Base-by-base conservation (phyloP, 73 alveolate species). In the Symbiodinium natans region DNA sequence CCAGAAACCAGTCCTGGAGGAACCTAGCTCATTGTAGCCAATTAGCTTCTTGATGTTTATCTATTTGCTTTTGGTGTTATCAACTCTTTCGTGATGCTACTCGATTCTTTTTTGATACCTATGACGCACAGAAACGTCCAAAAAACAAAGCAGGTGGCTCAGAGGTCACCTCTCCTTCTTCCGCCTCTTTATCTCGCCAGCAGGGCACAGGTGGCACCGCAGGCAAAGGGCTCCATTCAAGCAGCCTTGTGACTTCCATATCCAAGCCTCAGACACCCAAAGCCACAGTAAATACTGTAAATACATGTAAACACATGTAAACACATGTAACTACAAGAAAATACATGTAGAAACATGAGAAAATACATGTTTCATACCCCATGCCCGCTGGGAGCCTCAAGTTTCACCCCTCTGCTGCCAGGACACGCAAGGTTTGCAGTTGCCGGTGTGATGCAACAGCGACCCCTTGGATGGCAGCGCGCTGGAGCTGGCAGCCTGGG, bases 221-320 rank as follows among this genome's bases (percentile, higher is more conserved):
- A 73, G 54, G 54, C 97, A 90, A 33, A 85, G 77, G 40, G 77
- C 97, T 63, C 97, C 97, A 80, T 90, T 90, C 77, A 90, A 42
- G 88, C 97, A 90, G n/a, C 97, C 97, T 85, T 90, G 97, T 17
- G 97, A 85, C 68, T 90, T 90, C 97, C 97, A 63, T 19, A 63
- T 63, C 80, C 80, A 63, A 63, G 80, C 80, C 80, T 63, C 80
- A 63, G 80, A 31, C 39, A 29, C 11, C 33, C 33, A 36, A 5
- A 10, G 29, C 43, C 40, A 74, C 33, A n/a, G 7, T 36, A n/a
- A n/a, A 25, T 29, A 5, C 82, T 29, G 21, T 15, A 15, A 25
- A 68, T 29, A 31, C 23, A 48, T 48, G 63, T 48, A 48, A 48
- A 10, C 17, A 48, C 63, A 17, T 17, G 17, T 48, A 17, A 10